Base-by-base conservation (phyloP, 2,329 filamentous ascomycete species). In the Nothophaeocryptopus gaeumannii region DNA sequence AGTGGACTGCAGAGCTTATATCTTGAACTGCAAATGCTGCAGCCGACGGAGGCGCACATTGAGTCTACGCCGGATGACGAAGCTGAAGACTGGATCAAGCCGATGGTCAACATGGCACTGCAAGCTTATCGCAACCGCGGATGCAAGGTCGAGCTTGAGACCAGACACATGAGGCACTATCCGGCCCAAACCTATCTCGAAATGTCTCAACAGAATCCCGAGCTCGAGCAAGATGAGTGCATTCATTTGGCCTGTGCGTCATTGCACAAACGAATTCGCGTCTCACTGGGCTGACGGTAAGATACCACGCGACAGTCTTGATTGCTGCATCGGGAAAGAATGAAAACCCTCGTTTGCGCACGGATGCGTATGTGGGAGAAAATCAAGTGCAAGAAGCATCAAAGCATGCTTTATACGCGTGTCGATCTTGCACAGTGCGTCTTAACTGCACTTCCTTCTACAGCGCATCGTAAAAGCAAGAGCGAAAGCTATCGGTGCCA, bases 101-200 rank as follows among this genome's bases (percentile, higher is more conserved):
- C 64, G 5, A 66, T 67, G 48, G 49, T 66, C 30, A 20, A 50
- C n/a, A 65, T 66, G 63, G 61, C 61, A 5, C 34, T 58, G 20
- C 54, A 61, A 29, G 60, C 58, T 9, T 49, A 61, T 30, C 47
- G 54, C 12, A 52, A 52, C 36, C 60, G 64, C 14, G 57, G 59
- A 5, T 67, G 64, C 47, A 55, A 51, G 32, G 59, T 64, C 5
- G 57, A 63, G 43, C 39, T 67, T 29, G 60, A 61, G 14, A 66
- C 59, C 9, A 56, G 58, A 5, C 55, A 59, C 30, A 50, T 58
- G 11, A 52, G 51, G 36, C 62, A 64, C 40, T 55, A 61, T 33
- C 55, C 63, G 3, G 50, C 54, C 8, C 48, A 47, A 14, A 55
- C 62, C 7, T 61, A 53, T 32, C 39, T 51, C 16, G 45, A 54